phyloP scores from a whole-genome alignment of 2,329 filamentous ascomycete species.

The Fusarium sp. region DNA sequence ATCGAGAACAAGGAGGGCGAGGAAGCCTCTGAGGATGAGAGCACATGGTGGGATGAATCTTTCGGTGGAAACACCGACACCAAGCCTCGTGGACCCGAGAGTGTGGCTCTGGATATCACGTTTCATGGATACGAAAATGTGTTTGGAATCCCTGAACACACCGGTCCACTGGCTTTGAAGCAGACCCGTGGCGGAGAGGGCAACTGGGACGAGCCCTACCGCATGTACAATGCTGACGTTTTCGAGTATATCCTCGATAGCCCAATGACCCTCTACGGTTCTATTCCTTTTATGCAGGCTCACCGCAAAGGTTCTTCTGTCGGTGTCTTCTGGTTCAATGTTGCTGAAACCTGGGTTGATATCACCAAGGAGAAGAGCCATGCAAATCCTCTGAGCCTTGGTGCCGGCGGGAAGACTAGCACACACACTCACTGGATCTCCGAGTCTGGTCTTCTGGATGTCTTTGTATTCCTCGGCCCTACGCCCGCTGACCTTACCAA shows the following conservation, averaged over 20 bases:
- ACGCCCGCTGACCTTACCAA: slow-evolving; percentile 83
- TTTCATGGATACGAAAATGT: slow-evolving; percentile 94
- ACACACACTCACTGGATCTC: slow-evolving; percentile 98
- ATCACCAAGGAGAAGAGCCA: slow-evolving; percentile 81
- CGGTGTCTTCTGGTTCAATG: slow-evolving; percentile 97
- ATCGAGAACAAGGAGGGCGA: slow-evolving; percentile 70
- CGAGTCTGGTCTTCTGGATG: slow-evolving; percentile 86
- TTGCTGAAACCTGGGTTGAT: slow-evolving; percentile 96
- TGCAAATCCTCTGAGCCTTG: slow-evolving; percentile 80
- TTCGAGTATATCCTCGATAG: slow-evolving; percentile 98
- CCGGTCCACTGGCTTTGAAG: slow-evolving; percentile 86
- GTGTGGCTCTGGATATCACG: slow-evolving; percentile 87
- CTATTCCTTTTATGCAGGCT: slow-evolving; percentile 97
- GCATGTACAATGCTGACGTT: slow-evolving; percentile 95
- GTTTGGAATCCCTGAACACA: slow-evolving; percentile 93
- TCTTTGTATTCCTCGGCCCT: slow-evolving; percentile 94
- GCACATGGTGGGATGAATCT: slow-evolving; percentile 96
- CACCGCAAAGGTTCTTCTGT: slow-evolving; percentile 94
- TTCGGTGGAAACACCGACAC: slow-evolving; percentile 96
- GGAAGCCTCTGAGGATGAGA: slow-evolving; percentile 74
- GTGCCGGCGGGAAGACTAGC: slow-evolving; percentile 71
- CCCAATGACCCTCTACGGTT: slow-evolving; percentile 97
- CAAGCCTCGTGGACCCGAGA: slow-evolving; percentile 95
- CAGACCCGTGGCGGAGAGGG: slow-evolving; percentile 89
- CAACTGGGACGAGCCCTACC: slow-evolving; percentile 88